Evolutionary conservation across 176 grass and related monocot genomes (phyloP), one percentile per base, ranked within the genome.

Genomic region (Bothriochloa decipiens): DNA sequence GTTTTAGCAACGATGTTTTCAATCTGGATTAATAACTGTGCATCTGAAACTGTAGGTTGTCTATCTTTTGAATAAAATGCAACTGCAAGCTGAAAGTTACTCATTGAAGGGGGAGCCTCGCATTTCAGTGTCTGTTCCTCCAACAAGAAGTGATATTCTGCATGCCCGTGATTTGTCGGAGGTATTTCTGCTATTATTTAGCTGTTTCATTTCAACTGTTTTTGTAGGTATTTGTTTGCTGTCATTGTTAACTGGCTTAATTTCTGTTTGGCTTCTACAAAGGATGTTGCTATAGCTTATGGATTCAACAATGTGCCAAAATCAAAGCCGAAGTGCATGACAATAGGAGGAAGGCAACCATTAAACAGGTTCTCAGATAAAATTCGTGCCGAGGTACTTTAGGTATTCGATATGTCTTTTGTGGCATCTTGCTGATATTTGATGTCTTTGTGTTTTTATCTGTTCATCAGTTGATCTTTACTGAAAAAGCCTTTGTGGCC

Each of bases 231-330:
- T 32, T 80, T 70, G 28, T 63, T 49, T 42, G 43, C 32, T 4
- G 35, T 76, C 42, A 49, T 64, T 65, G 28, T 77, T 58, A 17
- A 60, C 32, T 37, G 41, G 58, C 14, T 70, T 3, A 28, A 53
- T 58, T 57, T 79, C 32, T 17, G 75, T 67, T 76, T 66, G 85
- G 69, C 18, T 84, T 86, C 6, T 40, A 74, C 83, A 65, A 92
- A 99, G 91, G 96, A 99, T 87, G 88, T 99, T 67, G 96, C 96
- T 83, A 99, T 96, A 82, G 96, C 96, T 83, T 94, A 89, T 94
- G 96, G 96, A 58, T 99, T 92, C 68, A 98, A 98, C 73, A 96
- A 94, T 82, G 91, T 99, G 52, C 93, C 96, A 72, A 96, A 96
- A 75, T 94, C 96, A 58, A 96, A 94, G 62, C 96, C 91, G 1